These are phyloP conservation scores for Sporothrix luriei DNA, from an alignment of 2,329 filamentous ascomycete species.

Conservation along the genomic window DNA sequence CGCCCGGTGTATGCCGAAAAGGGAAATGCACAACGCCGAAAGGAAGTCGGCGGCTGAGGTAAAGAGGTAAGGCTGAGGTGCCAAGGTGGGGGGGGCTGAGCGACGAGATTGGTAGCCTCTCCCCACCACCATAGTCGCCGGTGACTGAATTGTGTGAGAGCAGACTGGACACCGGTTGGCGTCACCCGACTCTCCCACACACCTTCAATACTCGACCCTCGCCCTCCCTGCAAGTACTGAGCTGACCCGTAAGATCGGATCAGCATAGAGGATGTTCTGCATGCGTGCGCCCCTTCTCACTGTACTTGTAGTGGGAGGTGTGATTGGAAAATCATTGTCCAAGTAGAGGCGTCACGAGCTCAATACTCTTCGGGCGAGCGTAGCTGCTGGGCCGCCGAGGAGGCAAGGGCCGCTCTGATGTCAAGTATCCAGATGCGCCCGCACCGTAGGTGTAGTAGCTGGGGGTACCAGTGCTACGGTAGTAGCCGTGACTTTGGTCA, in stretches of 20 bases:
- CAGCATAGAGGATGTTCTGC: neutral
- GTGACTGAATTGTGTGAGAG: neutral
- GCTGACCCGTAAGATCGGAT: neutral
- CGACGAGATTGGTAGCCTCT: neutral
- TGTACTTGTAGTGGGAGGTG: too few relatives aligned
- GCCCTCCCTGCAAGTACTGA: neutral
- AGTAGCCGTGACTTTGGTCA: constrained; percentile 48
- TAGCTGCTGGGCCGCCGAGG: constrained; percentile 57
- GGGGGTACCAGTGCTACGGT: constrained; percentile 41
- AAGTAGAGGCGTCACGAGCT: constrained; percentile 63
- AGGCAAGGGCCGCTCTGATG: constrained; percentile 60
- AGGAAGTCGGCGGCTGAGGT: neutral
- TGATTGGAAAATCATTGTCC: constrained; percentile 51
- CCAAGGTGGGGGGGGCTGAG: constrained; percentile 15
- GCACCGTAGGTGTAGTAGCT: constrained; percentile 47
- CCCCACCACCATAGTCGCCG: constrained; percentile 12
- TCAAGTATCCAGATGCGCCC: constrained; percentile 41
- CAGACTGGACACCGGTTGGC: constrained; percentile 15
- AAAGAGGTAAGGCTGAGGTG: neutral
- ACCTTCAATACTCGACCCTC: neutral
- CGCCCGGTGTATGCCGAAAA: constrained; percentile 17
- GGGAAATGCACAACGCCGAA: constrained; percentile 23
- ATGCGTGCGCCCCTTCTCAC: constrained; percentile 15
- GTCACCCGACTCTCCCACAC: constrained; percentile 20
- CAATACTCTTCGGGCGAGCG: constrained; percentile 62